Evolutionary conservation across 148 eudicot species (phyloP).

Genomic region (Euryodendron excelsum): DNA sequence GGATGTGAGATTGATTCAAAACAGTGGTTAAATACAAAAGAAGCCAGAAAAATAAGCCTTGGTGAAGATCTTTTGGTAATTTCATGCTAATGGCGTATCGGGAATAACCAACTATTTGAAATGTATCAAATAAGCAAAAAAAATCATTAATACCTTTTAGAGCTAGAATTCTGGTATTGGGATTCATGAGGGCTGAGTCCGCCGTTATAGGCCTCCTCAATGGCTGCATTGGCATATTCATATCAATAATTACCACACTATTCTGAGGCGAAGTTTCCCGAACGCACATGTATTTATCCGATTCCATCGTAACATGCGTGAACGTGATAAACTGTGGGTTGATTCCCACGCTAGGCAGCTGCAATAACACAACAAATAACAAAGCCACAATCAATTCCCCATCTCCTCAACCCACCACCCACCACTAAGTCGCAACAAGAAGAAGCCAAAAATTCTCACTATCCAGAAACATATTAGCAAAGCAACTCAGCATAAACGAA

Average conservation of each 20-base stretch:
- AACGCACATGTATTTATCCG: conserved; percentile 92
- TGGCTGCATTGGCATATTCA: conserved; percentile 98
- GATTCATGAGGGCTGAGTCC: conserved; percentile 96
- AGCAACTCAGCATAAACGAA: background rate
- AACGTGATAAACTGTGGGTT: conserved; percentile 92
- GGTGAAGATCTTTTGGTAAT: background rate
- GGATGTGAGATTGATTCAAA: too few relatives aligned
- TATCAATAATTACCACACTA: conserved; percentile 90
- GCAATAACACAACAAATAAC: conserved; percentile 24
- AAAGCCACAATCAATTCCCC: conserved; percentile 13
- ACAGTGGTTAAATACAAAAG: too few relatives aligned
- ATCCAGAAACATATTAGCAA: background rate
- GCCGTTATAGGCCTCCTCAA: conserved; percentile 94
- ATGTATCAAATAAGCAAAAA: background rate
- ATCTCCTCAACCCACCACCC: background rate
- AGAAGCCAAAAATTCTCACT: conserved; percentile 2
- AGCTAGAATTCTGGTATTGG: conserved; percentile 75
- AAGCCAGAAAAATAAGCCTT: background rate
- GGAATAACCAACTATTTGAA: background rate
- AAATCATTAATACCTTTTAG: conserved; percentile 62
- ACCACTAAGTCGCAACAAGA: background rate
- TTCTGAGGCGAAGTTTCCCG: conserved; percentile 95
- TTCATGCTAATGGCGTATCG: background rate
- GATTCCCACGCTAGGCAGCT: conserved; percentile 91
- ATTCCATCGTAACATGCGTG: conserved; percentile 99